These are phyloP conservation scores for Mycena galericulata DNA, from an alignment of 768 basidiomycete species.

Conservation along the genomic window DNA sequence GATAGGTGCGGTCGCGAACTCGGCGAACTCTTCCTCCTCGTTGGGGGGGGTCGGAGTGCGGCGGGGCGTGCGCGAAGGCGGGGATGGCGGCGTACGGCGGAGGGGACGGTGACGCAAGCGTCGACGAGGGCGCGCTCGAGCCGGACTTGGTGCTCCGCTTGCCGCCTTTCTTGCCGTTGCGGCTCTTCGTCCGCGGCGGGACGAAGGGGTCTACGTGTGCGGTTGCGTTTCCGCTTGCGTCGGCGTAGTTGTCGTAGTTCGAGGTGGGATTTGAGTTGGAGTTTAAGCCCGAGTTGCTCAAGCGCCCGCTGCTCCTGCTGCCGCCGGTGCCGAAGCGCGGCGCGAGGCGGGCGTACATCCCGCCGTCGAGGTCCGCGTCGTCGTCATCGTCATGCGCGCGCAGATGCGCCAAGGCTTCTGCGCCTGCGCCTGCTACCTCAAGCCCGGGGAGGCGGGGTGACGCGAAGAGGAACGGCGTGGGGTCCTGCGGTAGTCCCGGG, in stretches of 20 bases:
- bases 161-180: no score
- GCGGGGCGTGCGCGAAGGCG: not conserved
- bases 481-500: no score
- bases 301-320: not conserved
- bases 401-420: not conserved
- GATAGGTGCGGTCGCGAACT: not conserved
- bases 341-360: not conserved
- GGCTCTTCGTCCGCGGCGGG: no score
- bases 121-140: no score
- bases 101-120: no score
- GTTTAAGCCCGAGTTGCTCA: not conserved
- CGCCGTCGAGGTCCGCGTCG: constrained; percentile 21
- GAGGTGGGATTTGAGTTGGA: not conserved
- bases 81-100: not conserved
- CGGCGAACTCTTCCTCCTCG: not conserved
- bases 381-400: constrained; percentile 1
- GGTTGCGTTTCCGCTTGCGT: no score
- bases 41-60: not conserved
- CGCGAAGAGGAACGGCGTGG: not conserved
- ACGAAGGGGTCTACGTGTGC: no score
- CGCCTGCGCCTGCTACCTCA: not conserved
- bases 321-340: not conserved
- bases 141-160: no score
- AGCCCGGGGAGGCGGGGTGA: not conserved
- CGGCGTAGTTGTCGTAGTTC: not conserved